Percentiles rank a stretch among this genome's conserved stretches.
Evolutionary conservation across 352 stramenopile species (phyloP).

Genomic region (Thraustochytrium striatum): DNA sequence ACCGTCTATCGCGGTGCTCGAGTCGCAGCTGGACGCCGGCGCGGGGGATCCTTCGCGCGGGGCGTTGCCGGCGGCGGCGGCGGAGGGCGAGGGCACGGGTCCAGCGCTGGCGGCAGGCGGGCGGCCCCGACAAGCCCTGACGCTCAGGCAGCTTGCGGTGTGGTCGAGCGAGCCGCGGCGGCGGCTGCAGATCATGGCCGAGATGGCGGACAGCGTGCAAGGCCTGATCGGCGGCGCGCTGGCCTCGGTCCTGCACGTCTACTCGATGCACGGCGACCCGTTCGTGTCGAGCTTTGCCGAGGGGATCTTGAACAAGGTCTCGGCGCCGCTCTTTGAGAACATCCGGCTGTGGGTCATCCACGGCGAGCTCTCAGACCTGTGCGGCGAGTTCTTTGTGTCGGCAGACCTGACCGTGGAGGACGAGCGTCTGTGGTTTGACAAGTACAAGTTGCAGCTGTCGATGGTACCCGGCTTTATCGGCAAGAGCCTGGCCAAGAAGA

Average conservation of each 20-base stretch:
- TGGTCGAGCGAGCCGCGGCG: constrained; percentile 69
- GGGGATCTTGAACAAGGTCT: constrained; percentile 56
- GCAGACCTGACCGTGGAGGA: constrained; percentile 41
- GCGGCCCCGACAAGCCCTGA: constrained; percentile 62
- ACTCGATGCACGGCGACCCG: constrained; percentile 82
- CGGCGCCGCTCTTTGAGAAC: constrained; percentile 56
- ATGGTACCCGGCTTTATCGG: constrained; percentile 62
- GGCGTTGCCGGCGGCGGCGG: too few species aligned
- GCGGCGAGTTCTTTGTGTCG: constrained; percentile 57
- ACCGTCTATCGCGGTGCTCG: constrained; percentile 82
- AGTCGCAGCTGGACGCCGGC: constrained; percentile 69
- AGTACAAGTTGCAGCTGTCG: constrained; percentile 56
- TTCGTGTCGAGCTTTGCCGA: constrained; percentile 55
- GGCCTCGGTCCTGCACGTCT: constrained; percentile 78
- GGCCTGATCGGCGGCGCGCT: constrained; percentile 69
- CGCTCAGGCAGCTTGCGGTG: constrained; percentile 76
- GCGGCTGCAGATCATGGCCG: constrained; percentile 77
- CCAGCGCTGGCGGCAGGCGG: constrained; percentile 56
- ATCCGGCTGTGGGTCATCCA: constrained; percentile 58
- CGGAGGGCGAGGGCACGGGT: constrained; percentile 66
- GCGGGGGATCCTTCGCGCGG: too few species aligned
- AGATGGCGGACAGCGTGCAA: constrained; percentile 61
- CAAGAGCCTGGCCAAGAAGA: constrained; percentile 74
- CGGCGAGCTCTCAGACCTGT: constrained; percentile 56
- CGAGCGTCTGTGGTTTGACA: constrained; percentile 56